Evolutionary conservation across 192 early-diverging fungal species (phyloP).

Genomic region (Mortierella antarctica): DNA sequence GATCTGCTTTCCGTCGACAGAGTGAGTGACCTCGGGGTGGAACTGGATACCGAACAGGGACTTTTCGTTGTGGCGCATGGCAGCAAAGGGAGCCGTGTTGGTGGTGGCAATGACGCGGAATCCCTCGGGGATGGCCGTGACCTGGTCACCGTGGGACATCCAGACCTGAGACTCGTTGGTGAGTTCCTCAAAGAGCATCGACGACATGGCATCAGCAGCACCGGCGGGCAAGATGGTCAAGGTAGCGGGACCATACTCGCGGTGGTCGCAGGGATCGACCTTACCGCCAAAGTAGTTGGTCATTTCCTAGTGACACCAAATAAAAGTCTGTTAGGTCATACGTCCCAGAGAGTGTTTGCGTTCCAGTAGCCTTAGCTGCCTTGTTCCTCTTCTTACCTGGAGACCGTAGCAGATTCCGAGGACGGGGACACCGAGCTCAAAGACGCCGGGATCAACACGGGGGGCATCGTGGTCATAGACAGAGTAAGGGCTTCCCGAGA

Average conservation of each 20-base stretch:
- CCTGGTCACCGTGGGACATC: slow-evolving; percentile 99
- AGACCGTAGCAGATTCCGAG: slow-evolving; percentile 99
- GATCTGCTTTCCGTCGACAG: slow-evolving; percentile 81
- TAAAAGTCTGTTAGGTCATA: not conserved
- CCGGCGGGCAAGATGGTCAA: slow-evolving; percentile 66
- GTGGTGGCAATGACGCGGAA: slow-evolving; percentile 92
- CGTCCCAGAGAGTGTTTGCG: not conserved
- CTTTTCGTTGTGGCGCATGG: slow-evolving; percentile 83
- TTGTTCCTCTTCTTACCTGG: slow-evolving; percentile 63
- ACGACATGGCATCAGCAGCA: slow-evolving; percentile 31
- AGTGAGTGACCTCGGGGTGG: slow-evolving; percentile 99
- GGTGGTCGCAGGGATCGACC: slow-evolving; percentile 86
- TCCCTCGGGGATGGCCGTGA: slow-evolving; percentile 79
- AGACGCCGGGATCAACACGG: slow-evolving; percentile 92
- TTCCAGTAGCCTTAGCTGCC: slow-evolving; percentile 1
- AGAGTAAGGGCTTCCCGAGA: slow-evolving; percentile 97
- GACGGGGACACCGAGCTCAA: slow-evolving; percentile 88
- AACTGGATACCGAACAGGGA: slow-evolving; percentile 97
- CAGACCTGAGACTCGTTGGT: slow-evolving; percentile 73
- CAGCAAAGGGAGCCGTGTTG: slow-evolving; percentile 88
- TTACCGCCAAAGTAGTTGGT: slow-evolving; percentile 90
- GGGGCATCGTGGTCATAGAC: slow-evolving; percentile 96
- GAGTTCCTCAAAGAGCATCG: slow-evolving; percentile 39
- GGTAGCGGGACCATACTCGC: slow-evolving; percentile 95
- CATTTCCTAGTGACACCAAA: slow-evolving; percentile 73